Percentiles rank a stretch among this genome's conserved stretches.
phyloP scores from a whole-genome alignment of 2,329 filamentous ascomycete genomes.

The Colletotrichum destructivum region DNA sequence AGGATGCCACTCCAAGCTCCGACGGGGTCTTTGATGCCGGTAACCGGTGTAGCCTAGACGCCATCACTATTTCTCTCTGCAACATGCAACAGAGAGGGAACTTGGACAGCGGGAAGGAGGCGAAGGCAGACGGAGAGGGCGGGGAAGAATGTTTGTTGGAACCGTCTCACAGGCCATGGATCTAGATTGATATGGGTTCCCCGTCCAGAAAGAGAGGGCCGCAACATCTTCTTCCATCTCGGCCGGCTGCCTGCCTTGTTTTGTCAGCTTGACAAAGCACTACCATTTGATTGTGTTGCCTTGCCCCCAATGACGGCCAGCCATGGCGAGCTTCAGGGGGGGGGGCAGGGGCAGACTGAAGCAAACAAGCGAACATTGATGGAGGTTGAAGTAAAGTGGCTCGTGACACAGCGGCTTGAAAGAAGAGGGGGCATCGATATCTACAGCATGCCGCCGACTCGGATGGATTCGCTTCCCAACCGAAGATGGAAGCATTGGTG shows the following conservation, averaged over 20 bases:
- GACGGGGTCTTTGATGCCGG: slow-evolving; percentile 27
- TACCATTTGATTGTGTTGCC: slow-evolving; percentile 6
- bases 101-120: slow-evolving; percentile 23
- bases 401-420: slow-evolving; percentile 18
- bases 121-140: slow-evolving; percentile 8
- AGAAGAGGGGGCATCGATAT: slow-evolving; percentile 8
- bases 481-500: slow-evolving; percentile 29
- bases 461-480: slow-evolving; percentile 31
- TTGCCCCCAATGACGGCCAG: neutral
- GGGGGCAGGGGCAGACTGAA: neutral
- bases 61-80: slow-evolving; percentile 13
- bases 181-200: slow-evolving; percentile 24
- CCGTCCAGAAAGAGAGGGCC: slow-evolving; percentile 49
- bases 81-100: slow-evolving; percentile 3
- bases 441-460: slow-evolving; percentile 34
- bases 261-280: slow-evolving; percentile 42
- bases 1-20: slow-evolving; percentile 15
- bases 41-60: slow-evolving; percentile 33
- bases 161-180: slow-evolving; percentile 7
- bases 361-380: slow-evolving; percentile 21
- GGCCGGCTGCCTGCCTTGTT: slow-evolving; percentile 50
- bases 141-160: slow-evolving; percentile 16
- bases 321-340: neutral
- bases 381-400: slow-evolving; percentile 41
- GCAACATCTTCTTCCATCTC: slow-evolving; percentile 52